phyloP scores from a whole-genome alignment of 306 rosid species.

The Cicer cuneatum region DNA sequence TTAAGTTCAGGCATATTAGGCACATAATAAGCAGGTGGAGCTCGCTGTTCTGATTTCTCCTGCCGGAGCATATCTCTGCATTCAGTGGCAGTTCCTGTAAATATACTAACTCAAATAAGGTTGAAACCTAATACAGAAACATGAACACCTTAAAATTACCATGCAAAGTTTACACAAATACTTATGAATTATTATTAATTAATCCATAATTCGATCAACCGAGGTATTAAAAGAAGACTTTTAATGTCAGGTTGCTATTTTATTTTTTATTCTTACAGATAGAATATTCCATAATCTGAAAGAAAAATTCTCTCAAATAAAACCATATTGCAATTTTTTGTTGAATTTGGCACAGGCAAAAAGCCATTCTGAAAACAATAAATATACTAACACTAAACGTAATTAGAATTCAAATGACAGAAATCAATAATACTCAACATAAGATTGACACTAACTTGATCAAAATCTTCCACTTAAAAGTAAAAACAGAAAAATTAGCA shows the following conservation, averaged over 20 bases:
- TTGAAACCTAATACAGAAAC: slow-evolving; percentile 31
- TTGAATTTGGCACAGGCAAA: slow-evolving; percentile 3
- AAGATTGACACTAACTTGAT: background rate
- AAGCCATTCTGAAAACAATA: background rate
- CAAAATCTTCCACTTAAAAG: background rate
- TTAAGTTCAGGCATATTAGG: slow-evolving; percentile 57
- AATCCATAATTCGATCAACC: background rate
- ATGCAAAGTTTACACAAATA: slow-evolving; percentile 9
- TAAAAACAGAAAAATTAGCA: background rate
- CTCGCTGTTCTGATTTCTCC: slow-evolving; percentile 35
- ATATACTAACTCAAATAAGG: slow-evolving; percentile 43
- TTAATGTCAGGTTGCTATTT: background rate
- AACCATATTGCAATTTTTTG: slow-evolving; percentile 16
- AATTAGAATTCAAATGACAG: background rate
- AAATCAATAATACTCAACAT: background rate
- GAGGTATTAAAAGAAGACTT: background rate
- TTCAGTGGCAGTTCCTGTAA: slow-evolving; percentile 45
- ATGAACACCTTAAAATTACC: slow-evolving; percentile 34
- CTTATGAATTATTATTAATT: background rate
- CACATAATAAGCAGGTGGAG: slow-evolving; percentile 36
- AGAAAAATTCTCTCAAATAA: slow-evolving; percentile 7
- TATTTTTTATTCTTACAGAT: background rate
- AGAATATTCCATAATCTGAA: background rate
- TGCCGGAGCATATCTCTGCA: slow-evolving; percentile 40
- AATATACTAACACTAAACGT: background rate